These are phyloP conservation scores for Stagonosporopsis cucurbitacearum DNA, from an alignment of 2,329 filamentous ascomycete species.

Conservation along the genomic window DNA sequence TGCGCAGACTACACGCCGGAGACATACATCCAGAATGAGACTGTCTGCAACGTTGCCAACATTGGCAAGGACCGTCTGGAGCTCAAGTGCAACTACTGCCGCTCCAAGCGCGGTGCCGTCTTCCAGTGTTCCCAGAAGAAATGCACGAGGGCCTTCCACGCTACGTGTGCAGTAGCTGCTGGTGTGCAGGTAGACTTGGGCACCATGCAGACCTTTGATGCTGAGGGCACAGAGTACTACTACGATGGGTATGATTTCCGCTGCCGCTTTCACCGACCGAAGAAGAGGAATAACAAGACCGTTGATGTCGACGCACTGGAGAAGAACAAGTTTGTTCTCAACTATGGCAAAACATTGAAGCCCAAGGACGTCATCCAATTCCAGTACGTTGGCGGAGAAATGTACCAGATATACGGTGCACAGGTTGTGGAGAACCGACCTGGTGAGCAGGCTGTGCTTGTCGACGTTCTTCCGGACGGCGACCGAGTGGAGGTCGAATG, in stretches of 20 bases:
- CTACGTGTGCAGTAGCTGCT: conserved; percentile 89
- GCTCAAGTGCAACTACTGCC: conserved; percentile 93
- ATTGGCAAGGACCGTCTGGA: conserved; percentile 88
- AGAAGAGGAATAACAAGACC: conserved; percentile 84
- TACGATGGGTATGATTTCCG: conserved; percentile 91
- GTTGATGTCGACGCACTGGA: conserved; percentile 73
- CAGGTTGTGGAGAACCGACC: conserved; percentile 82
- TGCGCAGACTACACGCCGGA: conserved; percentile 93
- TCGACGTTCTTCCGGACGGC: conserved; percentile 86
- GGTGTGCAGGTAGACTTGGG: conserved; percentile 91
- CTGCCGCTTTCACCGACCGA: conserved; percentile 91
- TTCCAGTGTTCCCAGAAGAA: conserved; percentile 97
- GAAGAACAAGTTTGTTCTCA: conserved; percentile 69
- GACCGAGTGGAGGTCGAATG: conserved; percentile 80
- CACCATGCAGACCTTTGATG: conserved; percentile 82
- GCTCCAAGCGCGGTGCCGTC: conserved; percentile 92
- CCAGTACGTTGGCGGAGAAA: conserved; percentile 75
- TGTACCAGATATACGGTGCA: conserved; percentile 91
- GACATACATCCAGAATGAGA: conserved; percentile 83
- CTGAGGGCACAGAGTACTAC: conserved; percentile 91
- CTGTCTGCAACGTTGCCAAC: conserved; percentile 77
- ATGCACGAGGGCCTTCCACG: conserved; percentile 90
- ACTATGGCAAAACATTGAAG: conserved; percentile 71
- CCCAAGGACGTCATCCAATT: conserved; percentile 82
- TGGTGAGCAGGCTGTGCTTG: conserved; percentile 75